These are phyloP conservation scores for Cladosporium sp. DNA, from an alignment of 2,329 filamentous ascomycete genomes.

Conservation along the genomic window DNA sequence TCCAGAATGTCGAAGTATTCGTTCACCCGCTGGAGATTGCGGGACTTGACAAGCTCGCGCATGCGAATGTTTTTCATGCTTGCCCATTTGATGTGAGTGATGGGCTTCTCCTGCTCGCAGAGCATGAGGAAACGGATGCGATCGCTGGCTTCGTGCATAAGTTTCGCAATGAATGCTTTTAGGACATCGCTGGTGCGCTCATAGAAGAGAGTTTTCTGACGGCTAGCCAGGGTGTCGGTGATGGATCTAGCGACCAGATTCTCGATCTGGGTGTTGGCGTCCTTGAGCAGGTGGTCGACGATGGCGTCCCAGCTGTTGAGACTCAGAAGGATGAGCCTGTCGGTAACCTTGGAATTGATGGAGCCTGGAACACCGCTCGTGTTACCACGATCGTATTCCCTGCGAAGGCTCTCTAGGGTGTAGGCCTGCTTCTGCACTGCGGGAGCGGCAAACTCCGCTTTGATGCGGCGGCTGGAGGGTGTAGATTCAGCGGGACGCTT, in stretches of 20 bases:
- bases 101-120: constrained; percentile 13
- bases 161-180: constrained; percentile 26
- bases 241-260: not conserved
- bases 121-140: constrained; percentile 28
- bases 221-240: not conserved
- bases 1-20: constrained; percentile 25
- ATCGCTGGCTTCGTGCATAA: constrained; percentile 27
- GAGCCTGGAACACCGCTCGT: not conserved
- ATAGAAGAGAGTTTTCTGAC: not conserved
- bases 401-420: not conserved
- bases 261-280: not conserved
- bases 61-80: constrained; percentile 14
- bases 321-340: constrained; percentile 28
- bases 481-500: not conserved
- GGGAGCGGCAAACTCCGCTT: not conserved
- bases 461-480: not conserved
- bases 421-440: not conserved
- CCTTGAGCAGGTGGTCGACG: constrained; percentile 15
- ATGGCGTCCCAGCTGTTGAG: constrained; percentile 24
- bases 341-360: not conserved
- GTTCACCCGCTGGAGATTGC: constrained; percentile 23
- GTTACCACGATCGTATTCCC: not conserved
- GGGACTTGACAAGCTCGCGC: constrained; percentile 21
- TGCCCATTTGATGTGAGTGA: constrained; percentile 1
- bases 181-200: constrained; percentile 19